phyloP scores from a whole-genome alignment of 805 yeast species.

The Brettanomyces anomalus region DNA sequence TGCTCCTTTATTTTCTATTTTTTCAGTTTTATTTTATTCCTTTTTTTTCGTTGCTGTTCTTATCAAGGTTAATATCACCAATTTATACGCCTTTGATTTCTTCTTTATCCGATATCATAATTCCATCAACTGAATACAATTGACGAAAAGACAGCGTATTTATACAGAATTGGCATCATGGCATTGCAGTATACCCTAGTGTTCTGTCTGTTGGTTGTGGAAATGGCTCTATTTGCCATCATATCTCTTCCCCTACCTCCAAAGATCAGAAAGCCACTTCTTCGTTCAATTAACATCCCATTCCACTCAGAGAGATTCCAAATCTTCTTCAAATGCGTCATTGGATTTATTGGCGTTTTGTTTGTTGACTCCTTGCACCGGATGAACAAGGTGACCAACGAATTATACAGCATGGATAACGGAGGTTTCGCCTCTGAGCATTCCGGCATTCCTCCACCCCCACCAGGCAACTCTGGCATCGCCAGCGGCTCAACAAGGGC shows the following conservation, averaged over 20 bases:
- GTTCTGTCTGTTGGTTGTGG: constrained; percentile 67
- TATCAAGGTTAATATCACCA: too few species aligned
- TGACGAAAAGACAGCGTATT: too few species aligned
- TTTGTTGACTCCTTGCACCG: constrained; percentile 87
- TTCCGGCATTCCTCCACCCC: neutral
- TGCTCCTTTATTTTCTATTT: too few species aligned
- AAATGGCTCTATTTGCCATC: constrained; percentile 69
- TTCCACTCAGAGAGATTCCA: constrained; percentile 64
- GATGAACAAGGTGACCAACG: constrained; percentile 59
- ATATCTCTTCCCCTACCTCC: constrained; percentile 86
- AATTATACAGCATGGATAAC: constrained; percentile 31
- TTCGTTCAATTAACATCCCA: constrained; percentile 56
- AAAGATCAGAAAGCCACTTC: constrained; percentile 55
- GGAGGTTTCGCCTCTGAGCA: constrained; percentile 15
- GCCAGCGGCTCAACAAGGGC: constrained; percentile 42
- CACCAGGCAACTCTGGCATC: constrained; percentile 19
- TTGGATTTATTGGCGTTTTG: constrained; percentile 74
- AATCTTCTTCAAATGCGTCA: constrained; percentile 68
- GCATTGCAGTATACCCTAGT: constrained; percentile 30
- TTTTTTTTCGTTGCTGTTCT: too few species aligned
- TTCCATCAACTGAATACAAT: too few species aligned
- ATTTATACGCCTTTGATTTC: too few species aligned
- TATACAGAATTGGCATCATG: constrained; percentile 10
- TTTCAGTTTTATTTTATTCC: too few species aligned
- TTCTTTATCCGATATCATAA: too few species aligned